Evolutionary conservation across 139 green algal species (phyloP).

Genomic region (Ettlia oleoabundans): DNA sequence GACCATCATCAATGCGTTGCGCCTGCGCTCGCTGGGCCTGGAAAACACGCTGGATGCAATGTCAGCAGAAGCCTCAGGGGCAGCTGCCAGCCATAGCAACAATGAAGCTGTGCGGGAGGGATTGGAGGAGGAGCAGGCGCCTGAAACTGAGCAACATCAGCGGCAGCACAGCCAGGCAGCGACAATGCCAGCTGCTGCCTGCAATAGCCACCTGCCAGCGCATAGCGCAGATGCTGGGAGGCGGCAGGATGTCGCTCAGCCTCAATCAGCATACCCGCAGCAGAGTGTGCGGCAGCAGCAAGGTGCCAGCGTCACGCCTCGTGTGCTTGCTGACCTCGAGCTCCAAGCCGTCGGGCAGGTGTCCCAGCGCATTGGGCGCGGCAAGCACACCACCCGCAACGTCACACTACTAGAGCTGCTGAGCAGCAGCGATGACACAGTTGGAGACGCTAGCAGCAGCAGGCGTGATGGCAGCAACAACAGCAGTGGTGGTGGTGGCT

Average conservation of each 20-base stretch:
- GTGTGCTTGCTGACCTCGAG: constrained; percentile 8
- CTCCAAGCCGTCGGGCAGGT: constrained; percentile 74
- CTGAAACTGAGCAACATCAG: neutral
- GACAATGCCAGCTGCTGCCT: too few relatives aligned
- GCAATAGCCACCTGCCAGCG: too few relatives aligned
- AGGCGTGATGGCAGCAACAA: neutral
- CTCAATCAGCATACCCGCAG: too few relatives aligned
- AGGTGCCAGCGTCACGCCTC: neutral
- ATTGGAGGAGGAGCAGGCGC: neutral
- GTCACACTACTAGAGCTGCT: constrained; percentile 79
- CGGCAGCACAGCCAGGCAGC: neutral
- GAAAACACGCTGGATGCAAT: constrained; percentile 16
- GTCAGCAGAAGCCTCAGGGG: neutral
- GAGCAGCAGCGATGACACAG: constrained; percentile 4
- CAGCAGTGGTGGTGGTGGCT: neutral
- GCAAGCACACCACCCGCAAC: constrained; percentile 93
- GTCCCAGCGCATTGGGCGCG: constrained; percentile 76
- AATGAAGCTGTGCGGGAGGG: neutral
- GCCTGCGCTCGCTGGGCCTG: constrained; percentile 22
- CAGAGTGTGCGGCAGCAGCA: too few relatives aligned
- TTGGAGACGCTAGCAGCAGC: neutral
- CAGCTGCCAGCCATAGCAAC: neutral
- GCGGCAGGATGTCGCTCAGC: too few relatives aligned
- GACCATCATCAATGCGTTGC: constrained; percentile 92
- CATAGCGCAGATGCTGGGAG: too few relatives aligned